Conservation (phyloP, 768 basidiomycete genomes). For the Collybia sordida region DNA sequence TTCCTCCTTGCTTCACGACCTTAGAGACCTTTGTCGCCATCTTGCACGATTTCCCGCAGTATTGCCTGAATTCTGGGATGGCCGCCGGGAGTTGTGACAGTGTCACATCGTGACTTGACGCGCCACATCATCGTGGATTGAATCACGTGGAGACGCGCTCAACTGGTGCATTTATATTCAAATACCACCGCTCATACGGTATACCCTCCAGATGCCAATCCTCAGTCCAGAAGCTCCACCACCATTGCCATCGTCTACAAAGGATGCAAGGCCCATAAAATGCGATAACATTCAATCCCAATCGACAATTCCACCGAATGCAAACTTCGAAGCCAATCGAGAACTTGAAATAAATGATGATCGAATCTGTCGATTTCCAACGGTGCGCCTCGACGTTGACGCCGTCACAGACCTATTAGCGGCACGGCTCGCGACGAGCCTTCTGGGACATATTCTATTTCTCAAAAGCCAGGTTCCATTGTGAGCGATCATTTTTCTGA, state of each 20-base stretch:
- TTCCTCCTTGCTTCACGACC: conserved; percentile 26
- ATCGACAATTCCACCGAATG: no score
- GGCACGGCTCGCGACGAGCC: conserved; percentile 57
- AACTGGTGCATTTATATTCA: no score
- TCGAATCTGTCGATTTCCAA: conserved; percentile 13
- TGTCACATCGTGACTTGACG: not conserved
- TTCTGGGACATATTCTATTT: conserved; percentile 72
- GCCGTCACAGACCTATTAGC: conserved; percentile 58
- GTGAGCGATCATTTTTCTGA: conserved; percentile 40
- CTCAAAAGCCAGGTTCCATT: conserved; percentile 79
- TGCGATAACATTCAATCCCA: no score
- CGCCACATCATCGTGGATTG: not conserved
- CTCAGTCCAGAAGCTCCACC: no score
- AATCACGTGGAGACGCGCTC: no score
- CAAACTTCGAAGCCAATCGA: no score
- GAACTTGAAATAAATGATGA: no score
- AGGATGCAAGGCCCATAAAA: no score
- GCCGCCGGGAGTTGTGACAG: not conserved
- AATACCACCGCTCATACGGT: no score
- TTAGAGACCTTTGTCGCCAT: conserved; percentile 24
- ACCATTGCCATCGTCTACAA: no score
- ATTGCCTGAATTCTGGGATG: not conserved
- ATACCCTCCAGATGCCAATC: no score
- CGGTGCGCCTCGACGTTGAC: conserved; percentile 48
- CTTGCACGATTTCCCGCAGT: not conserved